Percentiles rank a stretch among this genome's conserved stretches.
Evolutionary conservation across 305 asterid species (phyloP).

Genomic region (Coffea humblotiana): DNA sequence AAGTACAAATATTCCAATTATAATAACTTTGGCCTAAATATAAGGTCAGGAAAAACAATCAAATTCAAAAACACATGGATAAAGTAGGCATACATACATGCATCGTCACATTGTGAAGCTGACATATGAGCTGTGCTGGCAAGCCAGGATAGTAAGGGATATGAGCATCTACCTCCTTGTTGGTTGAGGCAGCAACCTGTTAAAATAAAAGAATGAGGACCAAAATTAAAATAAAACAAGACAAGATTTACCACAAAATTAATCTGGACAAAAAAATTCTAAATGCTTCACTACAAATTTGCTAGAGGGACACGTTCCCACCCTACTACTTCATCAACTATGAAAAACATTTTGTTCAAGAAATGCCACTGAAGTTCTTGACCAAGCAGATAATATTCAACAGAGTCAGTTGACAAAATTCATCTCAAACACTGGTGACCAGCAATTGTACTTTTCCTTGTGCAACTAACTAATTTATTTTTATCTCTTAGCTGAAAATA

Average conservation of each 20-base stretch:
- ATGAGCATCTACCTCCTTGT: constrained; percentile 82
- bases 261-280: not conserved
- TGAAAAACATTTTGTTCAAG: not conserved
- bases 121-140: constrained; percentile 87
- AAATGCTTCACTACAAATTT: not conserved
- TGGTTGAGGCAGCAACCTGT: constrained; percentile 92
- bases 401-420: too few relatives aligned
- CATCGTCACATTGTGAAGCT: constrained; percentile 95
- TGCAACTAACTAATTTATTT: too few relatives aligned
- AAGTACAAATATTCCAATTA: constrained; percentile 18
- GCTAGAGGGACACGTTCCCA: not conserved
- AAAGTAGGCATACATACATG: constrained; percentile 51
- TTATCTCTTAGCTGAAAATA: too few relatives aligned
- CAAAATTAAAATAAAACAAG: not conserved
- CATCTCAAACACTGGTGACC: too few relatives aligned
- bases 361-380: not conserved
- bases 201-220: not conserved
- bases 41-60: not conserved
- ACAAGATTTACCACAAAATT: not conserved
- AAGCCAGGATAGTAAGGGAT: constrained; percentile 92
- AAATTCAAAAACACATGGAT: not conserved
- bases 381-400: not conserved
- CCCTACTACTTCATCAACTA: not conserved
- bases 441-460: too few relatives aligned
- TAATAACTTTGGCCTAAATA: not conserved